These are phyloP conservation scores for Leptographium radiaticola DNA, from an alignment of 2,329 filamentous ascomycete genomes.

Conservation along the genomic window DNA sequence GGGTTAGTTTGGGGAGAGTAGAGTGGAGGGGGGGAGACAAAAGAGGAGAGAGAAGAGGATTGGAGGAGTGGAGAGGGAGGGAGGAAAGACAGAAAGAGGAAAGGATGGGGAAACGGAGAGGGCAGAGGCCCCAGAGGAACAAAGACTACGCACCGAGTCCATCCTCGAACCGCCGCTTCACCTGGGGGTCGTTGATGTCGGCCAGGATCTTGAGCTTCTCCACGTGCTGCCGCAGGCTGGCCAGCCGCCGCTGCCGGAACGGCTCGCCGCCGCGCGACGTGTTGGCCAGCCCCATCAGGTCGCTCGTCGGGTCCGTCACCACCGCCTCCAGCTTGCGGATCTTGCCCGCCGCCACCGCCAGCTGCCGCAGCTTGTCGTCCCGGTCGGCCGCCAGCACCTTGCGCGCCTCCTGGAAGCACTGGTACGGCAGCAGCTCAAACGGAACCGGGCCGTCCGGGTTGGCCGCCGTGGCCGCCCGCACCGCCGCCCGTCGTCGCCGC, in stretches of 20 bases:
- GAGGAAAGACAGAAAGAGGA: background rate
- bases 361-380: constrained; percentile 63
- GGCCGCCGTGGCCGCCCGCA: constrained; percentile 33
- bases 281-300: constrained; percentile 28
- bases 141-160: constrained; percentile 52
- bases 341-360: constrained; percentile 52
- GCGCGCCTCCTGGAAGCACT: constrained; percentile 94
- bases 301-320: background rate
- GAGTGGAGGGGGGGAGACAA: background rate
- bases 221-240: constrained; percentile 57
- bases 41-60: background rate
- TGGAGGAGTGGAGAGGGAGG: too few relatives aligned
- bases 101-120: background rate
- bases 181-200: constrained; percentile 87
- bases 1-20: background rate
- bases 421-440: constrained; percentile 90
- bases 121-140: background rate
- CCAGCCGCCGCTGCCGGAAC: constrained; percentile 53
- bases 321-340: constrained; percentile 54
- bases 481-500: constrained; percentile 64
- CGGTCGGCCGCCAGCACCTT: constrained; percentile 71
- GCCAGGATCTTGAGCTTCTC: constrained; percentile 76
- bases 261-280: constrained; percentile 47
- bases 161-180: constrained; percentile 91
- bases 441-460: constrained; percentile 45